Evolutionary conservation across 1,284 basidiomycete genomes (phyloP).

Genomic region (Puccinia triticina): DNA sequence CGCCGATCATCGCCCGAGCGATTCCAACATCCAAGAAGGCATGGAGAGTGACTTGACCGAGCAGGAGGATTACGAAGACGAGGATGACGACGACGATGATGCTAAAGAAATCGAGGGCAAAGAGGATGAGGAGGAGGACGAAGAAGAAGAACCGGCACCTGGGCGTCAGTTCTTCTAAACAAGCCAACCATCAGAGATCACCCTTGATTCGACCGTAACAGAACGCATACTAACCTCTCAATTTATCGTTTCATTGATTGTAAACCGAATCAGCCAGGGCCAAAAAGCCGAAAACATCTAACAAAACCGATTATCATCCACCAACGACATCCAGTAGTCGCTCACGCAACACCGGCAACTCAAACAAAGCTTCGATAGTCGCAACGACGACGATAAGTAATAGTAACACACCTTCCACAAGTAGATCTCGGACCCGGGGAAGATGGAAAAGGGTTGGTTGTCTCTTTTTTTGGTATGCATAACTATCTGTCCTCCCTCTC

Average conservation of each 20-base stretch:
- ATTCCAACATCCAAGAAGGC: conserved; percentile 24
- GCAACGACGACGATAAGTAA: neutral
- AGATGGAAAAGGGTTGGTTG: conserved; percentile 12
- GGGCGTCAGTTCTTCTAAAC: neutral
- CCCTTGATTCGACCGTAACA: neutral
- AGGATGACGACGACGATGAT: conserved; percentile 30
- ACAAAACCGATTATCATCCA: neutral
- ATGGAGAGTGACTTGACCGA: conserved; percentile 51
- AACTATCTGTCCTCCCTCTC: too few relatives aligned
- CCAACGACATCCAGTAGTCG: neutral
- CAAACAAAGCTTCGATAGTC: neutral
- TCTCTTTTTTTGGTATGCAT: neutral
- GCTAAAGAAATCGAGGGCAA: neutral
- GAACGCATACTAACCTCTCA: neutral
- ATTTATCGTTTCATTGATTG: neutral
- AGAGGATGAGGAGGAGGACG: conserved; percentile 8
- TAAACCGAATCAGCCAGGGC: neutral
- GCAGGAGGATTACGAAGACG: conserved; percentile 47
- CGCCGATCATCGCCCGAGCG: neutral
- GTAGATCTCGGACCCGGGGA: conserved; percentile 16
- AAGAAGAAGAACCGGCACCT: conserved; percentile 4
- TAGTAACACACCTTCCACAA: neutral
- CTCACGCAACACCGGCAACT: conserved; percentile 9
- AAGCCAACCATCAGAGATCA: neutral
- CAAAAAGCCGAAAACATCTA: conserved; percentile 4